A percentile compares a stretch with the other conserved stretches of the same genome.
These are phyloP conservation scores for Tolypocladium endophyticum DNA, from an alignment of 2,329 filamentous ascomycete species.

Conservation along the genomic window DNA sequence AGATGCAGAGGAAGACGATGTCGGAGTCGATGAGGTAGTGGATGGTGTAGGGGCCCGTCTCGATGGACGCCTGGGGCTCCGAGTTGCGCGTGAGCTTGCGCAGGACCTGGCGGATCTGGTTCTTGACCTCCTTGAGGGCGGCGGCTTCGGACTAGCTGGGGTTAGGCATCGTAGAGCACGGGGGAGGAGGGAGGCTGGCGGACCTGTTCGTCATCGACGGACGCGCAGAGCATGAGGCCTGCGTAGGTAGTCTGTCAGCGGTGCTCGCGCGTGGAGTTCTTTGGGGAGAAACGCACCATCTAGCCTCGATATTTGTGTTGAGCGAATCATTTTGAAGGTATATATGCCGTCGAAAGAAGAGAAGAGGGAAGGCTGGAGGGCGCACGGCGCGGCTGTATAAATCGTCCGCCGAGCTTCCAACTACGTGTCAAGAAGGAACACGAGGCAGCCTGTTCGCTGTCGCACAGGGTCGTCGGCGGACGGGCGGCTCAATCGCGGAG, in stretches of 20 bases:
- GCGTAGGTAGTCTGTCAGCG: slow-evolving; percentile 10
- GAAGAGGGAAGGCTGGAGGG: not conserved
- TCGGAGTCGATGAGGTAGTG: slow-evolving; percentile 82
- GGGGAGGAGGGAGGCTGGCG: slow-evolving; percentile 7
- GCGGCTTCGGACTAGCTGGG: slow-evolving; percentile 48
- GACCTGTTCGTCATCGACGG: slow-evolving; percentile 81
- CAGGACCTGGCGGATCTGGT: slow-evolving; percentile 81
- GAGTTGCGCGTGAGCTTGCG: slow-evolving; percentile 81
- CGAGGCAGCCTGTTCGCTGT: not conserved
- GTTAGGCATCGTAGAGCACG: not conserved
- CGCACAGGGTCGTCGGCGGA: not conserved
- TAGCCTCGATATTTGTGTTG: slow-evolving; percentile 87
- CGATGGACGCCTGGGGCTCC: slow-evolving; percentile 84
- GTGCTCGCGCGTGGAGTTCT: not conserved
- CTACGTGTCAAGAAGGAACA: slow-evolving; percentile 11
- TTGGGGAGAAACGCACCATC: slow-evolving; percentile 51
- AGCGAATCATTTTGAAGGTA: slow-evolving; percentile 59
- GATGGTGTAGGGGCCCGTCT: slow-evolving; percentile 70
- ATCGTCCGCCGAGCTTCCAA: slow-evolving; percentile 4
- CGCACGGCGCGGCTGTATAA: slow-evolving; percentile 3
- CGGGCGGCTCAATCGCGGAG: not conserved
- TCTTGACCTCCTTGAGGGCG: slow-evolving; percentile 77
- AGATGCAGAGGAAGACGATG: slow-evolving; percentile 87
- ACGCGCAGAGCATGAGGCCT: slow-evolving; percentile 93
- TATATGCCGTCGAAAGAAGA: not conserved